Conservation (phyloP, 768 basidiomycete species). For the Stropharia rugosoannulata region DNA sequence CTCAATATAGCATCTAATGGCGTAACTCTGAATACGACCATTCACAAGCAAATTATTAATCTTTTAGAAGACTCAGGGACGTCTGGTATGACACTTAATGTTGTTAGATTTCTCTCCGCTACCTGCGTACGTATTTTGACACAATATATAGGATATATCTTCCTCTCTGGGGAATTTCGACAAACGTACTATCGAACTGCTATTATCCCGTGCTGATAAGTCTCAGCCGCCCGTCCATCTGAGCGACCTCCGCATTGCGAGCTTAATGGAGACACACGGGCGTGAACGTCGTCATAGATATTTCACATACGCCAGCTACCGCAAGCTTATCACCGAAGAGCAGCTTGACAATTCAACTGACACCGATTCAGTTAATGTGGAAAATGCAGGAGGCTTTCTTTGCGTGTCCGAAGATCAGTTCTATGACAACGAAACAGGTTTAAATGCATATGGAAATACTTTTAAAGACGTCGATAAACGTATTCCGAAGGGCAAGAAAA, state of each 20-base stretch:
- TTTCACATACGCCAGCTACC: slow-evolving; percentile 73
- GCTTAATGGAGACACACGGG: slow-evolving; percentile 78
- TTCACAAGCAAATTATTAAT: slow-evolving; percentile 81
- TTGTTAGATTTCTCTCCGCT: slow-evolving; percentile 26
- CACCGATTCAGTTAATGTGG: slow-evolving; percentile 45
- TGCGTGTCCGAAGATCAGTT: slow-evolving; percentile 47
- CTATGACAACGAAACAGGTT: slow-evolving; percentile 43
- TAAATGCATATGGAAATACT: slow-evolving; percentile 48
- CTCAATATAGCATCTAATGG: slow-evolving; percentile 28
- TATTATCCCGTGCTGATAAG: slow-evolving; percentile 68
- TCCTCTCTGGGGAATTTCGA: slow-evolving; percentile 67
- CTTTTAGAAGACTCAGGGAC: slow-evolving; percentile 67
- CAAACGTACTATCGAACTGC: slow-evolving; percentile 79
- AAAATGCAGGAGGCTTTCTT: slow-evolving; percentile 54
- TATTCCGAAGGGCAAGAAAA: slow-evolving; percentile 33
- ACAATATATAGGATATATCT: slow-evolving; percentile 55
- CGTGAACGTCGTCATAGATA: slow-evolving; percentile 87
- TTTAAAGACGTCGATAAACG: slow-evolving; percentile 37
- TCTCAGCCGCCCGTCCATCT: slow-evolving; percentile 68
- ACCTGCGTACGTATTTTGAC: not conserved
- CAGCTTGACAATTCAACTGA: slow-evolving; percentile 54
- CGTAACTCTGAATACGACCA: slow-evolving; percentile 59
- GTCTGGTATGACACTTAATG: slow-evolving; percentile 71
- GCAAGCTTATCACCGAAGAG: slow-evolving; percentile 59
- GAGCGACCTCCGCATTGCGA: slow-evolving; percentile 64